Evolutionary conservation across 2,329 filamentous ascomycete species (phyloP), one percentile per base, ranked within the genome.

Genomic region (Colletotrichum sp.): DNA sequence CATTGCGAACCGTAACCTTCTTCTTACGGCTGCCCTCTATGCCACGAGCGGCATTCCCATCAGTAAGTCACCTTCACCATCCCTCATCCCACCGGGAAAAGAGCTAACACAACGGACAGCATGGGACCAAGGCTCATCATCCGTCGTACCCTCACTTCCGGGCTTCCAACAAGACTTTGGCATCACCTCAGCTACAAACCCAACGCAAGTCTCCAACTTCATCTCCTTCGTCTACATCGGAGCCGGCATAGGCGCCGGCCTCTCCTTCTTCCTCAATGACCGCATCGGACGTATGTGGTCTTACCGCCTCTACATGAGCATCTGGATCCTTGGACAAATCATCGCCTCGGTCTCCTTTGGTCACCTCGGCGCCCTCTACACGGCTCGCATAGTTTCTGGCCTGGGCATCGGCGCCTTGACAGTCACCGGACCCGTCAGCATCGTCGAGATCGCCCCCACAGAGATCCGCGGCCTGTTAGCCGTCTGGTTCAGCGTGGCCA

Each of bases 221-320:
- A 80, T 87, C 55, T 86, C 85, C 6, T 76, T 86, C 34, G 80
- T 81, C 18, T 79, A 85, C 70, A 77, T 86, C 13, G 77, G 77
- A 8, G 68, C 57, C 21, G 70, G 64, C 68, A 39, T 77, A n/a
- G 71, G 76, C 32, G 59, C 84, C 3, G 79, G 69, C 16, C 69
- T 83, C 5, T 84, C 84, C 7, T 87, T 85, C 79, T 84, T 86
- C 77, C 73, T 86, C 87, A 89, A 86, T 78, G 80, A 87, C 73
- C 79, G 81, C 8, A 80, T 87, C 26, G 85, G 86, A 2, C 82
- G 85, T 2, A 78, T 84, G 26, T 86, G 85, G 85, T 84, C 85
- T 1, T 81, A 81, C 8, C 82, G 85, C 1, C 77, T 87, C 2
- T 87, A 88, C 78, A 81, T 81, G 36, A 15, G 73, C 34, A 78